Evolutionary conservation across 2,329 filamentous ascomycete genomes (phyloP).

Genomic region (Diplodia scrobiculata): DNA sequence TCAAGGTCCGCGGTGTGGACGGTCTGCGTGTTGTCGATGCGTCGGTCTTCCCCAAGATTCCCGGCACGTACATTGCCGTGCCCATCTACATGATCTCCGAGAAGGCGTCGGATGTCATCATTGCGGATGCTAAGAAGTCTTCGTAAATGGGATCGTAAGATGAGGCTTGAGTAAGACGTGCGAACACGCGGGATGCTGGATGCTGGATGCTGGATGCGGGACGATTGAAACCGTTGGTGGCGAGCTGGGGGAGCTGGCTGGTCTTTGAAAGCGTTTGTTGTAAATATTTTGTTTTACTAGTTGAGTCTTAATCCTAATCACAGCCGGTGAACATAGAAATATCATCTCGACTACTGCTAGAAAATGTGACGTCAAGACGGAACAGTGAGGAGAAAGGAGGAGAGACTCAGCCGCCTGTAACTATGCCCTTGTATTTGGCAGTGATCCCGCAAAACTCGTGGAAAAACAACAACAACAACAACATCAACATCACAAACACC

Average conservation of each 20-base stretch:
- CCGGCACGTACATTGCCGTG: constrained; percentile 56
- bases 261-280: not conserved
- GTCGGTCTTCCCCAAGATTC: constrained; percentile 59
- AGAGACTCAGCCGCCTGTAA: too few species aligned
- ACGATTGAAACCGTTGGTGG: not conserved
- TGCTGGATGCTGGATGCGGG: not conserved
- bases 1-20: constrained; percentile 59
- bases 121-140: constrained; percentile 7
- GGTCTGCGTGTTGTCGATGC: constrained; percentile 65
- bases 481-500: too few species aligned
- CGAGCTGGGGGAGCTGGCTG: not conserved
- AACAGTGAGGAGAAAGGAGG: not conserved
- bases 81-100: constrained; percentile 61
- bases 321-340: constrained; percentile 6
- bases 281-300: constrained; percentile 6
- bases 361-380: not conserved
- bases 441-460: too few species aligned
- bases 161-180: not conserved
- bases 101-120: constrained; percentile 59
- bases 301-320: constrained; percentile 5
- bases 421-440: too few species aligned
- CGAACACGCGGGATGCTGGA: not conserved
- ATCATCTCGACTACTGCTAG: not conserved
- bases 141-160: not conserved
- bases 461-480: too few species aligned